These are phyloP conservation scores for Thermothelomyces thermophilus DNA, from an alignment of 2,329 filamentous ascomycete genomes.

Conservation along the genomic window DNA sequence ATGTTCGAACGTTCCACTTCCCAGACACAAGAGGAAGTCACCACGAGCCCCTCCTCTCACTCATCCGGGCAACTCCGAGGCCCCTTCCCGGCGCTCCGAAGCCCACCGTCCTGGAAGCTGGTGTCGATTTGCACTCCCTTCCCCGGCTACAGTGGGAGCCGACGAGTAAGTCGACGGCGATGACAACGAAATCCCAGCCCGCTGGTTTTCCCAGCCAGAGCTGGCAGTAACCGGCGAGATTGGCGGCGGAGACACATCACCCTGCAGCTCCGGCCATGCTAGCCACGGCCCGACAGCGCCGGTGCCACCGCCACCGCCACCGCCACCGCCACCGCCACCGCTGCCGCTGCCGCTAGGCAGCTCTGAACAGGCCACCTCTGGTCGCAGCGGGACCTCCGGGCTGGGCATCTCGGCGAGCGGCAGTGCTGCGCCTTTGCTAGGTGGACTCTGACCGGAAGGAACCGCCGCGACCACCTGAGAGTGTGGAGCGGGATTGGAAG, in stretches of 20 bases:
- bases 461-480: neutral
- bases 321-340: neutral
- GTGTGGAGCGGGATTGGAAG: neutral
- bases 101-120: neutral
- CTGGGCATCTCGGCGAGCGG: constrained; percentile 1
- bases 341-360: neutral
- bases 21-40: neutral
- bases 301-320: neutral
- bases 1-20: neutral
- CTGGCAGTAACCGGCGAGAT: neutral
- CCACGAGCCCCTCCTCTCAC: neutral
- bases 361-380: neutral
- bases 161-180: neutral
- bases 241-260: neutral
- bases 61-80: neutral
- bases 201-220: neutral
- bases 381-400: neutral
- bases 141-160: neutral
- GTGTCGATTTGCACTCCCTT: neutral
- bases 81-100: neutral
- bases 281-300: neutral
- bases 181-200: neutral
- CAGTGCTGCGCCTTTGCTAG: too few species aligned
- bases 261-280: neutral
- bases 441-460: neutral